Conservation (phyloP, 768 basidiomycete genomes). For the Candolleomyces aberdarensis region DNA sequence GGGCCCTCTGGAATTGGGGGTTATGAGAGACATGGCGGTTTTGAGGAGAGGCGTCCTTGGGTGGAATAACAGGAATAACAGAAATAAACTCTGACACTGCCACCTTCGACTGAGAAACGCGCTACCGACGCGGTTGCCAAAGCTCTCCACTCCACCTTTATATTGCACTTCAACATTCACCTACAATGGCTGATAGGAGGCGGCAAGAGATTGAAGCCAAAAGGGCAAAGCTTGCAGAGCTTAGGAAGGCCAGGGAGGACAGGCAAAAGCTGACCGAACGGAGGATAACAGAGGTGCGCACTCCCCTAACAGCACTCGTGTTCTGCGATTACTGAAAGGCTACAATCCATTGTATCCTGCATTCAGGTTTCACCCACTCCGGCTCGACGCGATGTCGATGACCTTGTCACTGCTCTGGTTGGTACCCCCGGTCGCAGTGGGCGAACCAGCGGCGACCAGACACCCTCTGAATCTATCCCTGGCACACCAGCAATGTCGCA, state of each 20-base stretch:
- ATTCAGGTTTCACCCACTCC: slow-evolving; percentile 29
- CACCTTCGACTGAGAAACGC: no score
- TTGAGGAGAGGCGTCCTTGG: not conserved
- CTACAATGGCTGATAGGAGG: slow-evolving; percentile 56
- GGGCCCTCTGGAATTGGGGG: slow-evolving; percentile 33
- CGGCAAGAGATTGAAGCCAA: slow-evolving; percentile 91
- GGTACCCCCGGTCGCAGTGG: slow-evolving; percentile 36
- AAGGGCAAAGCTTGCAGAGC: slow-evolving; percentile 79
- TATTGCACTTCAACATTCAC: not conserved
- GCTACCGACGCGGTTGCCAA: no score
- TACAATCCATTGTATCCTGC: not conserved
- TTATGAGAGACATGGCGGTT: slow-evolving; percentile 45
- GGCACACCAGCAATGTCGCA: slow-evolving; percentile 58
- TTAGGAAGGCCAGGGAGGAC: slow-evolving; percentile 74
- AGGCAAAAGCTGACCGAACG: slow-evolving; percentile 53
- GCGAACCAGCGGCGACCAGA: slow-evolving; percentile 53
- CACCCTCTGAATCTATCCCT: slow-evolving; percentile 70
- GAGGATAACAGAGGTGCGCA: slow-evolving; percentile 34
- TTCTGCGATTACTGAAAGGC: not conserved
- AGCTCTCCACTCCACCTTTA: not conserved
- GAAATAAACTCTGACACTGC: slow-evolving; percentile 3
- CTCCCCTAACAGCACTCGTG: not conserved
- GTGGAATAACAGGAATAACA: slow-evolving; percentile 9
- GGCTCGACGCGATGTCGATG: slow-evolving; percentile 57
- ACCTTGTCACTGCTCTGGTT: slow-evolving; percentile 64